Evolutionary conservation across 2,329 filamentous ascomycete genomes (phyloP).

Genomic region (Calonectria fujianensis): DNA sequence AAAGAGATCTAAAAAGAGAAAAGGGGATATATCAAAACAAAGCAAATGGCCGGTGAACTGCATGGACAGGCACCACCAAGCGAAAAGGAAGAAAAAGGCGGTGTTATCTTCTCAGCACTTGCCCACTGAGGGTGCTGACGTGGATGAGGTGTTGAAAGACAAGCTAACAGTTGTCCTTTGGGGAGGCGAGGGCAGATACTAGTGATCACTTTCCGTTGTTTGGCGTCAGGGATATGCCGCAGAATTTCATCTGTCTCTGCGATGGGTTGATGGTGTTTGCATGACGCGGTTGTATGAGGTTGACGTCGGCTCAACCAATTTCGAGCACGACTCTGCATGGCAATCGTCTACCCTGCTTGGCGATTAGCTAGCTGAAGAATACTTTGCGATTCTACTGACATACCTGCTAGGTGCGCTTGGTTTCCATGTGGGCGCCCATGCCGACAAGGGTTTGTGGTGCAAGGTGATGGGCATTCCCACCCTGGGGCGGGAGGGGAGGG

Average conservation of each 20-base stretch:
- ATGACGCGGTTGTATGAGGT: neutral
- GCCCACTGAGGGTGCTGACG: neutral
- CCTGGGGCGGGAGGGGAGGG: neutral
- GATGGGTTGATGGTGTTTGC: neutral
- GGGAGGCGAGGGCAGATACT: neutral
- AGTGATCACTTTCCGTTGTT: neutral
- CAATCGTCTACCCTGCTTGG: neutral
- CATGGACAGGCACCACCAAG: neutral
- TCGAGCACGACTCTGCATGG: neutral
- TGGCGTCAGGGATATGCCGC: neutral
- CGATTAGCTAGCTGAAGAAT: neutral
- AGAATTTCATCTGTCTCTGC: neutral
- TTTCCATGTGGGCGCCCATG: neutral
- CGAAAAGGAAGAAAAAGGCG: neutral
- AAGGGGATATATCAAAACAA: neutral
- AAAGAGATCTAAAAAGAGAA: neutral
- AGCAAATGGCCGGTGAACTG: neutral
- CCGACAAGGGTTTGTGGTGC: neutral
- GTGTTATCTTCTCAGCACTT: neutral
- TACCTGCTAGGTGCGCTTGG: neutral
- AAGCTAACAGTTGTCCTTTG: neutral
- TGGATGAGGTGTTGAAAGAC: neutral
- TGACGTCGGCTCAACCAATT: neutral
- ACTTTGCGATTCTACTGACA: no score
- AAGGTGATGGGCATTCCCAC: neutral